Evolutionary conservation across 2,329 filamentous ascomycete genomes (phyloP), one percentile per base, ranked within the genome.

Genomic region (Apiospora marii): DNA sequence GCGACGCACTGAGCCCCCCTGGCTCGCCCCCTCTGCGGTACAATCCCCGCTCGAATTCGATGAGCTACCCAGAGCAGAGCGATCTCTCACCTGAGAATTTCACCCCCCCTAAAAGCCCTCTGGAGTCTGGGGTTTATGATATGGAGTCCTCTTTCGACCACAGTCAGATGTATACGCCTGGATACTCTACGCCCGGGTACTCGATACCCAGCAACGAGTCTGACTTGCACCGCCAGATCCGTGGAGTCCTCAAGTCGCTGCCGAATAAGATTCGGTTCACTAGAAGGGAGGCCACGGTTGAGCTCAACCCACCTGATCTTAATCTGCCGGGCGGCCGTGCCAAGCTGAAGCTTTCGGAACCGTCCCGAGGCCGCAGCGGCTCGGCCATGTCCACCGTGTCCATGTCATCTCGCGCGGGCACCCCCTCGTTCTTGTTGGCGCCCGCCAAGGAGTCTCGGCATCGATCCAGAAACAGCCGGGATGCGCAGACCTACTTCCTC

Each of bases 401-500:
- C 72, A 77, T 87, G 78, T 87, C 87, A 6, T 82, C 77, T 74
- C 83, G 80, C n/a, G 76, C 79, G 14, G 77, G 72, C 13, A 79
- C 78, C 1, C 87, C 88, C 30, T 87, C 92, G 1, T 90, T 94
- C 77, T 92, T 91, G 7, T 85, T 95, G 0, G 91, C 92, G 24
- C 92, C 93, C 72, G 80, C 82, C 27, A 88, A 88, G 77, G 85
- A 83, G 30, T 78, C 84, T 3, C 87, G 88, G 12, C 83, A 86
- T 0, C 85, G 87, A 37, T 83, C 84, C 41, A 83, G 83, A 71
- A 84, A 84, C 67, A 87, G 87, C 70, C 89, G 92, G 69, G 95
- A 96, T 73, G 96, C 98, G 79, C 95, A 95, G 81, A 87, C 98
- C 2, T 99, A 98, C 78, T 95, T 98, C 82, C 89, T 99, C 49